Evolutionary conservation across 805 yeast genomes (phyloP).

Genomic region (Lipomyces chichibuensis): DNA sequence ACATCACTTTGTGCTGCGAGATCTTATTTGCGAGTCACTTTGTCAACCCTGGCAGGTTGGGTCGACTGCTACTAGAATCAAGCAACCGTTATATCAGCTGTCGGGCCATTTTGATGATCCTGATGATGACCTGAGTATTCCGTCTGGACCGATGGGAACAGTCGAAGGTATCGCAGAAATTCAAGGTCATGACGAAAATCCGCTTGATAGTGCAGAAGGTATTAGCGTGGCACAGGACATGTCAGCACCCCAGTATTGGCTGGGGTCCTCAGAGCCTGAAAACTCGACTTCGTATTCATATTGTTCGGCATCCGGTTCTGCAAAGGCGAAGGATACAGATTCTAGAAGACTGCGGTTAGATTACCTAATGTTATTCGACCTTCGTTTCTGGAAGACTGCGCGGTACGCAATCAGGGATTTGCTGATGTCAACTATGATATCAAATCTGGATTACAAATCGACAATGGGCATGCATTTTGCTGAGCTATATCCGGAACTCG

Average conservation of each 20-base stretch:
- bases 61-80: constrained; percentile 37
- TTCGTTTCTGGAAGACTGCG: constrained; percentile 68
- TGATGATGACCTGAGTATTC: constrained; percentile 45
- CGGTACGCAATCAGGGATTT: constrained; percentile 64
- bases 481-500: constrained; percentile 75
- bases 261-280: background rate
- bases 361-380: constrained; percentile 59
- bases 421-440: constrained; percentile 64
- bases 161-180: constrained; percentile 5
- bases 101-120: constrained; percentile 47
- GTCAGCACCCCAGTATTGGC: constrained; percentile 19
- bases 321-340: background rate
- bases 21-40: constrained; percentile 60
- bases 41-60: constrained; percentile 67
- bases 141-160: constrained; percentile 1
- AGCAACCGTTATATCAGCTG: constrained; percentile 24
- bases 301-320: background rate
- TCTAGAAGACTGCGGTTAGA: constrained; percentile 23
- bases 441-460: constrained; percentile 58
- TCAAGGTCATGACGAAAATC: background rate
- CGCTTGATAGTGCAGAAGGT: constrained; percentile 7
- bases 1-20: constrained; percentile 52
- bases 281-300: background rate
- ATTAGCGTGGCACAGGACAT: background rate
- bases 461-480: constrained; percentile 78